phyloP scores from a whole-genome alignment of 768 basidiomycete genomes.

The Kwoniella sp. region DNA sequence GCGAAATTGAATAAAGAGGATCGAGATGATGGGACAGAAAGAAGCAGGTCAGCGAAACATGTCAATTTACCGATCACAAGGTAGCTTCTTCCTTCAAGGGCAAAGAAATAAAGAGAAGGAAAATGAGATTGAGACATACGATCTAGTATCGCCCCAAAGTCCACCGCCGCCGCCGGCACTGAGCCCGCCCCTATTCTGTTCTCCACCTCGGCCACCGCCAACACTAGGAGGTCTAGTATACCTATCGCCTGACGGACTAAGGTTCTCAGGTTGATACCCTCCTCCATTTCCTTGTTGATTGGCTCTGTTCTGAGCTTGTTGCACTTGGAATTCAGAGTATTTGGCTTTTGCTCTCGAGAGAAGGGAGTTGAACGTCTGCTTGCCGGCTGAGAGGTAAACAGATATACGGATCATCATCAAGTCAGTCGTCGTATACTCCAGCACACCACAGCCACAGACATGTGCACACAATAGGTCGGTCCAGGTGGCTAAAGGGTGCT shows the following conservation, averaged over 20 bases:
- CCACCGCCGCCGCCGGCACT: constrained; percentile 3
- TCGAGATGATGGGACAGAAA: no score
- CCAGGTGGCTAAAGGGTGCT: no score
- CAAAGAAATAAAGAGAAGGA: no score
- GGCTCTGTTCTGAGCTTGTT: constrained; percentile 24
- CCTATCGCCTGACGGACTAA: constrained; percentile 10
- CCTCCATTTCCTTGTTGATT: constrained; percentile 5
- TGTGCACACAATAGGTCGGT: no score
- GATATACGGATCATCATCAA: no score
- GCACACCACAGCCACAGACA: no score
- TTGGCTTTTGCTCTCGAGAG: constrained; percentile 47
- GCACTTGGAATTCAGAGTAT: constrained; percentile 48
- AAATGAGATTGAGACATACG: no score
- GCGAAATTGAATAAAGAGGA: neutral
- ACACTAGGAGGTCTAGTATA: constrained; percentile 17
- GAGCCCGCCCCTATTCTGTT: constrained; percentile 32
- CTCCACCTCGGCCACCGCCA: constrained; percentile 41
- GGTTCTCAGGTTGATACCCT: constrained; percentile 24
- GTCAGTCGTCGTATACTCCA: no score
- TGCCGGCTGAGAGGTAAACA: constrained; percentile 35
- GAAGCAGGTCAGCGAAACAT: no score
- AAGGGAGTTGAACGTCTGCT: constrained; percentile 53
- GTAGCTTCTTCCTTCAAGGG: no score
- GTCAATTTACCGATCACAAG: no score
- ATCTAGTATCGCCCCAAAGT: constrained; percentile 27